phyloP scores from a whole-genome alignment of 495 filamentous ascomycete genomes.

The Penicillium cosmopolitanum region DNA sequence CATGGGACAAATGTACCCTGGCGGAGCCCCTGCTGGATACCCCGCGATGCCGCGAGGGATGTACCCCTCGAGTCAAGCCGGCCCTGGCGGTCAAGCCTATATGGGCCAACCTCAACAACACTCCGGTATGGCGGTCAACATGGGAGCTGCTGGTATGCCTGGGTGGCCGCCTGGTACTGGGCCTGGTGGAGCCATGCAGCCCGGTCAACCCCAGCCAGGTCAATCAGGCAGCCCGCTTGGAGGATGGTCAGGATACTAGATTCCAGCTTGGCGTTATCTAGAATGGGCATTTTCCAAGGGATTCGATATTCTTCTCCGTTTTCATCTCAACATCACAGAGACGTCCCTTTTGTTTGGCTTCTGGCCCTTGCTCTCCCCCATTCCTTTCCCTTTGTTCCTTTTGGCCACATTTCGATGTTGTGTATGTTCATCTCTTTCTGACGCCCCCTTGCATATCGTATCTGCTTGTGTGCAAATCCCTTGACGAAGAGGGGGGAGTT shows the following conservation, averaged over 20 bases:
- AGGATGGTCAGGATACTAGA: constrained; percentile 50
- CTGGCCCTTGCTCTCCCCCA: constrained; percentile 22
- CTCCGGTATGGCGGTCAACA: constrained; percentile 44
- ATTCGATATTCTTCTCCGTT: constrained; percentile 2
- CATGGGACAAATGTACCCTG: constrained; percentile 49
- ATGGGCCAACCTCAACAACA: constrained; percentile 44
- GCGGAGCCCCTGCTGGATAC: constrained; percentile 40
- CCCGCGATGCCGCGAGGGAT: constrained; percentile 44
- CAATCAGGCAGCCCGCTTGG: constrained; percentile 49
- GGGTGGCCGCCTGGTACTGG: constrained; percentile 39
- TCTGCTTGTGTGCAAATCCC: constrained; percentile 29
- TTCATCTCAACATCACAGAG: constrained; percentile 16
- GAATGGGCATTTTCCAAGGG: constrained; percentile 32
- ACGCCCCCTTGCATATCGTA: constrained; percentile 30
- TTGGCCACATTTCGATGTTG: constrained; percentile 16
- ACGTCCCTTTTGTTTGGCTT: constrained; percentile 17
- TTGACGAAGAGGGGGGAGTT: constrained; percentile 33
- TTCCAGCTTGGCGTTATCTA: constrained; percentile 33
- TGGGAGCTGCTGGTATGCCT: constrained; percentile 42
- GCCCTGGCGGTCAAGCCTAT: constrained; percentile 43
- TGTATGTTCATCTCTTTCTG: constrained; percentile 21
- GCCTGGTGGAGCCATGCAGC: constrained; percentile 44
- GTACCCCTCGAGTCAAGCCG: constrained; percentile 44
- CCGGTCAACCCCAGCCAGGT: constrained; percentile 47
- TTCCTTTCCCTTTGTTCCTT: constrained; percentile 12